Base-by-base conservation (phyloP, 164 flowering plant genomes). In the Aristolochia californica region DNA sequence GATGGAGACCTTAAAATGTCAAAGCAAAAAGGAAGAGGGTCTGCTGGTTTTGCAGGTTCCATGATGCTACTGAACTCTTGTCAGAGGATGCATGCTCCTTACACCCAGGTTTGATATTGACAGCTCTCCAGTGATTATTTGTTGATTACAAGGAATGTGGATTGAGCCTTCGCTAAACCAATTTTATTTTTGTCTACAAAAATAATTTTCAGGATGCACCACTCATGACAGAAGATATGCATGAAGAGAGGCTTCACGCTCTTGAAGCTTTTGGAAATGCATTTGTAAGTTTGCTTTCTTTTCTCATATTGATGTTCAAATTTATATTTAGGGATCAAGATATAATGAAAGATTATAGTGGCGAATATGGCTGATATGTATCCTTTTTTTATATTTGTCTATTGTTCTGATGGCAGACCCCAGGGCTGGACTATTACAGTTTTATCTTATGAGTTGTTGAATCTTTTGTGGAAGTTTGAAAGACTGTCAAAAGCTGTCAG, bases 201-300 rank as follows among this genome's bases (percentile, higher is more conserved):
- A 34, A 34, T 8, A 34, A 34, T 50, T 71, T 62, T 27, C 66
- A 94, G 99, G 91, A 90, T 61, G 74, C 95, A 23, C 97, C 97
- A 56, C 76, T 84, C 44, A 94, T 94, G 99, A 94, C 99, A 43
- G 99, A 94, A 74, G 99, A 94, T 72, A 94, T 94, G 97, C 97
- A 94, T 73, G 97, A 94, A 77, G 99, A 94, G 60, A 76, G 97
- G 58, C 79, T 94, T 5, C 87, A 67, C 43, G 93, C 95, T 57
- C 83, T 85, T 60, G 87, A 84, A 74, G 88, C 86, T 34, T 75
- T 82, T 52, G 86, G 91, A 34, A 76, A 73, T 74, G 73, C 95
- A 59, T 76, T 80, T 76, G 99, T 94, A 79, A 84, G 99, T 57
- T 62, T 43, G 20, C 45, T 53, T 15, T 57, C 34, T 2, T 30